These are phyloP conservation scores for Collybia nuda DNA, from an alignment of 768 basidiomycete species.

Conservation along the genomic window DNA sequence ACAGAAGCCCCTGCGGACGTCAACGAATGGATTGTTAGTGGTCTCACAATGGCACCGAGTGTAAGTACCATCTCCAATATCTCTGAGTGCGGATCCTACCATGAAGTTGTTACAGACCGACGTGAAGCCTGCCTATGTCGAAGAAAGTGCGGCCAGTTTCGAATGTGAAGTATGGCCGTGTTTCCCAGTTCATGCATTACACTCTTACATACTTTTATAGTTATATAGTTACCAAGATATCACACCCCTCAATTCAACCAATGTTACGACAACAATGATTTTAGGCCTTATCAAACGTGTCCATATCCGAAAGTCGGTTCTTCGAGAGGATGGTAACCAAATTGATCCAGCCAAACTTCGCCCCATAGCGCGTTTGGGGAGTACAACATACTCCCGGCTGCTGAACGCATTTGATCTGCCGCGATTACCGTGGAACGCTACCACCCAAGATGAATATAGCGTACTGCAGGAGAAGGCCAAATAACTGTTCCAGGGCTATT, in stretches of 20 bases:
- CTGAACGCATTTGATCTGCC: constrained; percentile 48
- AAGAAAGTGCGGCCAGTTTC: constrained; percentile 57
- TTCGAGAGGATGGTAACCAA: constrained; percentile 36
- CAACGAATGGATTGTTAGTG: constrained; percentile 63
- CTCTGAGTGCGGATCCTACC: not conserved
- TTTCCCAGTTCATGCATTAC: not conserved
- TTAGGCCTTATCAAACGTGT: constrained; percentile 55
- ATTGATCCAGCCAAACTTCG: constrained; percentile 50
- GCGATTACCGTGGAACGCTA: constrained; percentile 33
- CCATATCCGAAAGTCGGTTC: constrained; percentile 50
- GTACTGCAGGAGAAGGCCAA: constrained; percentile 10
- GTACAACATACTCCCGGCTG: constrained; percentile 48
- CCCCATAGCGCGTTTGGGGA: constrained; percentile 55
- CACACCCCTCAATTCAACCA: constrained; percentile 30
- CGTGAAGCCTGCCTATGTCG: constrained; percentile 52
- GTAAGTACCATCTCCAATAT: constrained; percentile 31
- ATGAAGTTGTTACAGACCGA: constrained; percentile 34
- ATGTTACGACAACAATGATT: constrained; percentile 42
- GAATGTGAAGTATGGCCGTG: constrained; percentile 52
- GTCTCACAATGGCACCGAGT: constrained; percentile 52
- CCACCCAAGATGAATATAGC: constrained; percentile 22
- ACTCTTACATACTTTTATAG: constrained; percentile 25
- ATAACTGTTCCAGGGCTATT: not conserved
- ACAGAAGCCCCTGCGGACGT: constrained; percentile 52
- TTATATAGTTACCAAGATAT: constrained; percentile 53